Conservation (phyloP, 257 asterid species). For the Knoxia roxburghii region DNA sequence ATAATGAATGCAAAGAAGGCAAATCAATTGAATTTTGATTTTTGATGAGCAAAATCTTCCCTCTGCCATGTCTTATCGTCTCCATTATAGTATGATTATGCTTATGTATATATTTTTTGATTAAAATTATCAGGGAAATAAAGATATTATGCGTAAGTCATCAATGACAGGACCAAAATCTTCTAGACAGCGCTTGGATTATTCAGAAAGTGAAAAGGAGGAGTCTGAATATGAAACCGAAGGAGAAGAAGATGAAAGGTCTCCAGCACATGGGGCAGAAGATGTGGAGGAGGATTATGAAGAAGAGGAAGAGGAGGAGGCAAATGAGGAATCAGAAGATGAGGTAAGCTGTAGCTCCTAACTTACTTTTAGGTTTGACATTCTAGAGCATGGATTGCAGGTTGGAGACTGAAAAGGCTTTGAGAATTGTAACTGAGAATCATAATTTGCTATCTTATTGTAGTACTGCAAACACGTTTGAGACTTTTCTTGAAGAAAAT, state of each 20-base stretch:
- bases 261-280: conserved; percentile 47
- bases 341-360: conserved; percentile 50
- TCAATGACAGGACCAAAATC: conserved; percentile 46
- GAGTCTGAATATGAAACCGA: conserved; percentile 96
- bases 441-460: background rate
- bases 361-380: conserved; percentile 7
- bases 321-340: conserved; percentile 77
- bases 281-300: conserved; percentile 67
- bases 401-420: conserved; percentile 1
- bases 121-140: conserved; percentile 50
- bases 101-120: background rate
- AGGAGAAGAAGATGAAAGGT: conserved; percentile 72
- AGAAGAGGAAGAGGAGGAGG: conserved; percentile 72
- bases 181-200: conserved; percentile 68
- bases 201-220: conserved; percentile 83
- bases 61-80: conserved; percentile 3
- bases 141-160: conserved; percentile 52
- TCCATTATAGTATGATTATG: background rate
- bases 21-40: conserved; percentile 19
- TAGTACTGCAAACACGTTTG: conserved; percentile 1
- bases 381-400: conserved; percentile 7
- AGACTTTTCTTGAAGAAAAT: conserved; percentile 1
- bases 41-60: conserved; percentile 8
- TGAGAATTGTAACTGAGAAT: conserved; percentile 8
- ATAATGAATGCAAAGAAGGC: conserved; percentile 94